Base-by-base conservation (phyloP, 2,329 filamentous ascomycete species). In the Sclerotinia subarctica region DNA sequence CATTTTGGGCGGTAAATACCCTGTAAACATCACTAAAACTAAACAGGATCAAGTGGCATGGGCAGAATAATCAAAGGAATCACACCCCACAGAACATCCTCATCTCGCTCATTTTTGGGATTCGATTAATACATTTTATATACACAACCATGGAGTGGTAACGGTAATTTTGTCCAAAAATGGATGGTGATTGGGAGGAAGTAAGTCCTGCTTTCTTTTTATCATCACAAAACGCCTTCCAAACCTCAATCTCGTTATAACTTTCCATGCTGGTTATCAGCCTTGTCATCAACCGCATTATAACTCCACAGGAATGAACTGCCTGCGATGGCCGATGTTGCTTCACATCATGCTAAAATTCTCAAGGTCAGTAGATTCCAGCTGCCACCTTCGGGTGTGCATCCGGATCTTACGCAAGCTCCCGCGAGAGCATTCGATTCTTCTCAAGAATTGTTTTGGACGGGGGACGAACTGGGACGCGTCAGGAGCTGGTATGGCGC, bases 401-500 rank as follows among this genome's bases (percentile, higher is more conserved):
- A 90, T 81, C 85, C 85, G 72, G 82, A 90, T 75, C 85, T 89
- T 54, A 90, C 90, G 29, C 87, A 88, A 68, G 88, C 93, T 73
- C 90, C 91, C 56, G 90, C 93, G 3, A 86, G 97, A 78, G 90
- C 91, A 59, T 99, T 99, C 79, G 95, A 99, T 79, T 90, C 90
- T 68, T 84, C 85, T 51, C 91, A 97, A 78, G 95, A 99, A 79
- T 85, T 99, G 47, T 81, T 99, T 65, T 99, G 96, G 95, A 88
- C 89, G 3, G 96, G 94, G 58, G 96, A 95, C 79, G 92, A 95
- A 81, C 92, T 70, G 59, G 95, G 95, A 70, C 89, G 93, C 72
- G 88, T 98, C 59, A 90, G 88, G 56, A 97, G 94, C 15, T 97
- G 96, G 80, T 92, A 92, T 79, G 90, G 93, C 65, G 87, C 88